Evolutionary conservation across 2,329 filamentous ascomycete species (phyloP).

Genomic region (Tolypocladium endophyticum): DNA sequence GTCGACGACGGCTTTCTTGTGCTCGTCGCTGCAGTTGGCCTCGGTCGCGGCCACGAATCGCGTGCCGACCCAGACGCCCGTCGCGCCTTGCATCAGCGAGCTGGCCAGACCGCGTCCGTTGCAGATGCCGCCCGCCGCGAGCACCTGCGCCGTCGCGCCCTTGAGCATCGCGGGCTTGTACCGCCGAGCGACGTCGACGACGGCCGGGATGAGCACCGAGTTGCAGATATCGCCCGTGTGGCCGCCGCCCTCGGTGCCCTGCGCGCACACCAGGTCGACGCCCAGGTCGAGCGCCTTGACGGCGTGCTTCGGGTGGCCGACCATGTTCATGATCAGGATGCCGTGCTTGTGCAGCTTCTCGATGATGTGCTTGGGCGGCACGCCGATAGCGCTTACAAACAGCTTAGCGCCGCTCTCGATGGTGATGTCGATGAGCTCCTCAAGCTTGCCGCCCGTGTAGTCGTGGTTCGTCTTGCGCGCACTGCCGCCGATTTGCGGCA

Average conservation of each 20-base stretch:
- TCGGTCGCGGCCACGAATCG: slow-evolving; percentile 78
- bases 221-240: slow-evolving; percentile 85
- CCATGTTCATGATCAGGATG: slow-evolving; percentile 94
- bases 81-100: slow-evolving; percentile 77
- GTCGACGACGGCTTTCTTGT: slow-evolving; percentile 76
- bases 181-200: slow-evolving; percentile 69
- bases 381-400: slow-evolving; percentile 82
- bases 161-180: slow-evolving; percentile 62
- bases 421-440: slow-evolving; percentile 78
- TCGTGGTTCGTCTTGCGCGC: slow-evolving; percentile 92
- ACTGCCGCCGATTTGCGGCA: slow-evolving; percentile 75
- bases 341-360: slow-evolving; percentile 67
- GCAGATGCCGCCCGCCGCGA: slow-evolving; percentile 81
- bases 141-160: slow-evolving; percentile 63
- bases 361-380: slow-evolving; percentile 66
- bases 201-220: slow-evolving; percentile 75
- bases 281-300: slow-evolving; percentile 78
- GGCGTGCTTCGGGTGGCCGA: slow-evolving; percentile 84
- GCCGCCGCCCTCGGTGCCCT: slow-evolving; percentile 87
- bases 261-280: slow-evolving; percentile 83
- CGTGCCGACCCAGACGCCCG: slow-evolving; percentile 89
- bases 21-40: slow-evolving; percentile 68
- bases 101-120: slow-evolving; percentile 74
- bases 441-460: slow-evolving; percentile 82
- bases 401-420: slow-evolving; percentile 74